Evolutionary conservation across 176 grass and related monocot genomes (phyloP), one percentile per base, ranked within the genome.

Genomic region (Triticum aestivum): DNA sequence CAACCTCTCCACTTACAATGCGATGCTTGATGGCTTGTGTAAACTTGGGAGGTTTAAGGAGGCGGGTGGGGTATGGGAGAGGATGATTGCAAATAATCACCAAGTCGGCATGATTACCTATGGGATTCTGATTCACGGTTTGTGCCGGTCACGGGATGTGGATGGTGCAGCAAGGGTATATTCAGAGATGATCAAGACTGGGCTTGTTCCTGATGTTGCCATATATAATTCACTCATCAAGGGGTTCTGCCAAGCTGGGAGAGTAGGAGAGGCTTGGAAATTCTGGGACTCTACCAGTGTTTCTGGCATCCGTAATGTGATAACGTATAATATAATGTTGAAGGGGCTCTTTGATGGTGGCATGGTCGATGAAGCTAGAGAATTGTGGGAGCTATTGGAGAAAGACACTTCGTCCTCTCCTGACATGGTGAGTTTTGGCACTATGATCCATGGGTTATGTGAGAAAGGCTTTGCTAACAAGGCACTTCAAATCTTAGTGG

Each of bases 1-100:
- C 9, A 96, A 76, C 74, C 69, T 89, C 7, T 58, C 75, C n/a
- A 96, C 97, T 15, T 96, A 96, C 79, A 96, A 90, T 72, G 87
- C 91, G 52, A 96, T 96, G 92, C 87, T 99, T 66, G 77, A 99
- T 88, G 97, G 97, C 38, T 72, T 99, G 61, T 94, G 82, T 75
- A 99, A 99, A 78, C 79, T 93, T 69, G 80, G 87, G 76, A 93
- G 74, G 83, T 96, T 91, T 56, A 86, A 91, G 61, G 34, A 91
- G 87, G 88, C 87, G n/a, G 83, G 77, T 61, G 82, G 91, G 61
- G 90, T 94, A 52, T 96, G 97, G 97, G 78, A 74, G 61, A 88
- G 92, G 87, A 99, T 99, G 97, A 9, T 93, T 34, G 77, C 65
- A 65, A 99, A 99, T 82, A 86, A 89, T 69, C 92, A 93, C 75